phyloP scores from a whole-genome alignment of 2,329 filamentous ascomycete species.

The Trichothecium sympodiale region DNA sequence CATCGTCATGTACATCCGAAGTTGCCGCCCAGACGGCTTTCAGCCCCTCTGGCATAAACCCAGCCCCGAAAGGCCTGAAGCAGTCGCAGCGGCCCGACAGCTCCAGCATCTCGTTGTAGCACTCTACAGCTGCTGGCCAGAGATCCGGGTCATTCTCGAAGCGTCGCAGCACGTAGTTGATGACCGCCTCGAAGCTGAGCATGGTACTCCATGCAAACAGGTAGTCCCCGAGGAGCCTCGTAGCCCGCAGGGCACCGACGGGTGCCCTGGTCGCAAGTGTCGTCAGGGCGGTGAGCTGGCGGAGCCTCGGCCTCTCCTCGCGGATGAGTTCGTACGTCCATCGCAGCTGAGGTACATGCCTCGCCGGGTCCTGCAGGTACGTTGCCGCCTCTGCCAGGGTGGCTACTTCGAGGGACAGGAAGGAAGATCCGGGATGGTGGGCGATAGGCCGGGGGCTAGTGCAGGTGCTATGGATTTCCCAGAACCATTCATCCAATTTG shows the following conservation, averaged over 20 bases:
- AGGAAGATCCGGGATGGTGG: slow-evolving; percentile 7
- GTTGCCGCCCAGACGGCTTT: slow-evolving; percentile 9
- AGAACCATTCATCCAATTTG: slow-evolving; percentile 11
- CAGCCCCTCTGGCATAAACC: slow-evolving; percentile 8
- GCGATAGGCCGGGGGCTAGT: slow-evolving; percentile 7
- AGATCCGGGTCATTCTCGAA: slow-evolving; percentile 5
- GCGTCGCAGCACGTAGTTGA: slow-evolving; percentile 7
- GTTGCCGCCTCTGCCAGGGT: slow-evolving; percentile 7
- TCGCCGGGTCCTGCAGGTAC: slow-evolving; percentile 8
- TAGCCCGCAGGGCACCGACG: too few species aligned
- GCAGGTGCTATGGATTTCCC: too few species aligned
- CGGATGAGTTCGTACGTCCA: too few species aligned
- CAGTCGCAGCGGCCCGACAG: slow-evolving; percentile 7
- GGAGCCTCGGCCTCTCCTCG: too few species aligned
- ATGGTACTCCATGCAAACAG: slow-evolving; percentile 7
- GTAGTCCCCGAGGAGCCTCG: slow-evolving; percentile 4
- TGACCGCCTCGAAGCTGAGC: slow-evolving; percentile 5
- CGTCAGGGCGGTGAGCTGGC: too few species aligned
- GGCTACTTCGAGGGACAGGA: slow-evolving; percentile 8
- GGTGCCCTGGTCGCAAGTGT: too few species aligned
- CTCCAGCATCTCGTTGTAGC: slow-evolving; percentile 7
- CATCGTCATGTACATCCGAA: slow-evolving; percentile 3
- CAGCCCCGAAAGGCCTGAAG: slow-evolving; percentile 9
- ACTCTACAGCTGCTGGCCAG: slow-evolving; percentile 1
- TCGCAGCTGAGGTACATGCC: too few species aligned